phyloP scores from a whole-genome alignment of 2,329 filamentous ascomycete genomes.

The Aureobasidium zeae region DNA sequence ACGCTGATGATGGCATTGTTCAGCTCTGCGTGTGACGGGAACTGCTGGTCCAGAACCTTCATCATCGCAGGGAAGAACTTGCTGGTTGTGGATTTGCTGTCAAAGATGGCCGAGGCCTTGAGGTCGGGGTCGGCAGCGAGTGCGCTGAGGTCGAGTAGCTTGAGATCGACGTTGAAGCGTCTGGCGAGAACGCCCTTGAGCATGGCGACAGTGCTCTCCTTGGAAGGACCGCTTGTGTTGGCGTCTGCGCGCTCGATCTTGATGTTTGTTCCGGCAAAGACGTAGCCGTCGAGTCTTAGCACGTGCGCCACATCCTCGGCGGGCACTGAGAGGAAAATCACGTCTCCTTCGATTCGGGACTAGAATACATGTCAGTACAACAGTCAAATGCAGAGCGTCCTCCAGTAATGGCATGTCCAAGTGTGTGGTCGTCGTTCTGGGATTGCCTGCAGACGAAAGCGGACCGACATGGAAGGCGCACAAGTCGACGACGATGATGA shows the following conservation, averaged over 20 bases:
- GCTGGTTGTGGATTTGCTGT: conserved; percentile 57
- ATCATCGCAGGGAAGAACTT: conserved; percentile 93
- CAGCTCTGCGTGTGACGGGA: conserved; percentile 63
- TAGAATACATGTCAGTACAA: conserved; percentile 24
- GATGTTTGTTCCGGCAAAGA: conserved; percentile 33
- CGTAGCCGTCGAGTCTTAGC: conserved; percentile 33
- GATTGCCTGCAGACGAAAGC: conserved; percentile 24
- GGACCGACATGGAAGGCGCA: conserved; percentile 26
- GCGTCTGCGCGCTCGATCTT: conserved; percentile 27
- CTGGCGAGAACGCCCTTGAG: conserved; percentile 62
- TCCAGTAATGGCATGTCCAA: conserved; percentile 17
- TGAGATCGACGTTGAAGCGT: conserved; percentile 62
- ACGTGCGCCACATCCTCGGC: conserved; percentile 29
- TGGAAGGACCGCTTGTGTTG: conserved; percentile 19
- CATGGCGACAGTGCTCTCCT: conserved; percentile 51
- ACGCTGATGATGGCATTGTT: conserved; percentile 72
- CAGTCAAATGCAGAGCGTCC: conserved; percentile 9
- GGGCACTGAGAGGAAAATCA: conserved; percentile 31
- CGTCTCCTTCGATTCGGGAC: conserved; percentile 29
- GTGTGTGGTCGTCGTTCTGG: conserved; percentile 27
- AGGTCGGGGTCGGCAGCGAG: conserved; percentile 66
- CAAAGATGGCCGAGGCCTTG: conserved; percentile 65
- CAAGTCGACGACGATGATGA: no score
- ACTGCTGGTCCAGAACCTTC: conserved; percentile 70
- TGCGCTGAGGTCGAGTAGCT: conserved; percentile 74